Conservation (phyloP, 2,329 filamentous ascomycete genomes). For the Xylariaceae sp. region DNA sequence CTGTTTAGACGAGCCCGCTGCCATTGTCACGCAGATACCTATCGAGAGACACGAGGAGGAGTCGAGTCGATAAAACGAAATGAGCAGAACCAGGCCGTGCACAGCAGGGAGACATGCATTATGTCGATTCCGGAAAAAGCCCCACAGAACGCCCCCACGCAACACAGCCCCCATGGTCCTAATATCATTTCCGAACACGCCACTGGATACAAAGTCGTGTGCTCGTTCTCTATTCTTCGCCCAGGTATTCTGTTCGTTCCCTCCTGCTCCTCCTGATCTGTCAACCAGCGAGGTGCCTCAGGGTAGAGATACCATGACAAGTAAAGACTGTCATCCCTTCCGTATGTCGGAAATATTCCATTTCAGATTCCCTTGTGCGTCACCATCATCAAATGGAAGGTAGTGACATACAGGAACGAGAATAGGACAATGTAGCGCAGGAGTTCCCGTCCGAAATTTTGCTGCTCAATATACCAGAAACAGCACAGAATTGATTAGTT, state of each 20-base stretch:
- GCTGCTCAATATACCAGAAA: conserved; percentile 13
- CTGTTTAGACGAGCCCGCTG: not conserved
- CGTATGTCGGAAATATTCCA: conserved; percentile 7
- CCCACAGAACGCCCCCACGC: conserved; percentile 1
- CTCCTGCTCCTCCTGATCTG: conserved; percentile 5
- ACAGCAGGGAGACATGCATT: not conserved
- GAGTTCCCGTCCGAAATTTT: conserved; percentile 5
- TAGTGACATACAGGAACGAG: conserved; percentile 8
- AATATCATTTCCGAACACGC: conserved; percentile 7
- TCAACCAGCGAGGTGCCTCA: conserved; percentile 10
- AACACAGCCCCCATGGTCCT: conserved; percentile 2
- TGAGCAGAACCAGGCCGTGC: not conserved
- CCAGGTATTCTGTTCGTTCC: conserved; percentile 6
- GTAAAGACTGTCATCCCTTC: conserved; percentile 7
- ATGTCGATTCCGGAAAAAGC: not conserved
- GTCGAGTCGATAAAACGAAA: not conserved
- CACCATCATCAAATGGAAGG: conserved; percentile 6
- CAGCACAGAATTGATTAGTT: conserved; percentile 16
- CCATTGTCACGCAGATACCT: conserved; percentile 1
- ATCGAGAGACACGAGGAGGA: conserved; percentile 1
- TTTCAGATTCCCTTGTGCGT: conserved; percentile 11
- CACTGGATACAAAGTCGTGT: conserved; percentile 9
- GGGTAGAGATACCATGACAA: conserved; percentile 6
- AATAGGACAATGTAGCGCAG: conserved; percentile 3
- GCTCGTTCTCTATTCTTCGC: not conserved